Evolutionary conservation across 306 rosid genomes (phyloP), one percentile per base, ranked within the genome.

Genomic region (Lathyrus aphaca): DNA sequence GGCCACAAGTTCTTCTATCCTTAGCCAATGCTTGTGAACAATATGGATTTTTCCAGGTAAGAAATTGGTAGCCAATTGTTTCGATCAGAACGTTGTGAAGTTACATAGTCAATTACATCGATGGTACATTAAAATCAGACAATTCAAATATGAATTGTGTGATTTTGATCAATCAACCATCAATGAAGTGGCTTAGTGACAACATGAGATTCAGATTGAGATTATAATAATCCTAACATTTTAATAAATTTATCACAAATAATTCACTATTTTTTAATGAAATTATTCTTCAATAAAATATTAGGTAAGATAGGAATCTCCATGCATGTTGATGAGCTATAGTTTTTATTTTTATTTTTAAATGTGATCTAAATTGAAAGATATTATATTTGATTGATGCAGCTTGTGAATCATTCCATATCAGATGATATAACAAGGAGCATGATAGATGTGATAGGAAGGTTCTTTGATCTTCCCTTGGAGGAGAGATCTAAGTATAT

Each of bases 21-120:
- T 77, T 92, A 4, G 76, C 87, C 25, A 69, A 82, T 49, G 92
- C 96, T 42, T 89, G 95, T 51, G 77, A 89, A 37, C 80, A 82
- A 21, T 89, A 83, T 15, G 98, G 98, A 3, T 89, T 92, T 65
- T 89, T 92, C 66, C 98, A 89, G 89, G 98, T 92, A 54, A 6
- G 35, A 18, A 25, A 11, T 53, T 21, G 35, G 15, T 27, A 56
- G 8, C 37, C 37, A 55, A 7, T 16, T 7, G 4, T 16, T 48
- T 23, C 10, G 0, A 10, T 16, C 5, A 3, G 5, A 49, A 8
- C 3, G 4, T 3, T 6, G 9, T 49, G 12, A 1, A 3, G 0
- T 8, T 7, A 48, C 10, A 0, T 4, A 0, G 2, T 16, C 23
- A 3, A 16, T 46, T 3, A 49, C 55, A 8, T 49, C 4, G 0